Base-by-base conservation (phyloP, 225 moss, liverwort and hornwort species). In the Ulota crispa region DNA sequence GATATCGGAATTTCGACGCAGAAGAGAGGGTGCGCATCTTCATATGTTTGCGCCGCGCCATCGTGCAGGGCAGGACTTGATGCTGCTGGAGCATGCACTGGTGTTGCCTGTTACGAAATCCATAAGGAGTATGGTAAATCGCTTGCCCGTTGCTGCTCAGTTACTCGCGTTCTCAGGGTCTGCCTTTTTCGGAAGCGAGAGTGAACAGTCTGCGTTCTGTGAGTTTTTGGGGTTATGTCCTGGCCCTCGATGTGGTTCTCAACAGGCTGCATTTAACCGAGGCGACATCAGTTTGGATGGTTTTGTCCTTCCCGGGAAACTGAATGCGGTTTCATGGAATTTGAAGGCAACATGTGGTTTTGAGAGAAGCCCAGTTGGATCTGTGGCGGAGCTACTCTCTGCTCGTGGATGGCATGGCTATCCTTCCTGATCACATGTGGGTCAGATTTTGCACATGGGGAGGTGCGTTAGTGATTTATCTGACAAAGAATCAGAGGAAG, bases 1-100 rank as follows among this genome's bases (percentile, higher is more conserved):
- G 0, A 7, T 88, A 5, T 36, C 81, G 2, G 19, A 53, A 1
- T 88, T 88, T 12, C 82, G 82, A 34, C 14, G 2, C 2, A 73
- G 75, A 9, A 15, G 1, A 11, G 78, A 80, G 15, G 41, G 1
- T 27, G 81, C 81, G 0, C 47, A 8, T 30, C 85, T 86, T 4
- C 85, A 85, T 12, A 82, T 87, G 86, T 61, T 86, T 68, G 84
- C 89, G 15, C 84, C 86, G 3, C 72, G 89, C 28, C 24, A 28
- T 74, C 87, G 45, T 66, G n/a, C 8, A 60, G 63, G 52, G 31
- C 87, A 87, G n/a, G 41, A 72, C 8, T 64, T 83, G 42, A 87
- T 89, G 89, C n/a, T 89, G 13, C 12, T 42, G 28, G 65, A 85
- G 21, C 14, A 1, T 1, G 18, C 85, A 6, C 66, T 87, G 18